Evolutionary conservation across 352 stramenopile genomes (phyloP).

Genomic region (Thraustochytrium striatum): DNA sequence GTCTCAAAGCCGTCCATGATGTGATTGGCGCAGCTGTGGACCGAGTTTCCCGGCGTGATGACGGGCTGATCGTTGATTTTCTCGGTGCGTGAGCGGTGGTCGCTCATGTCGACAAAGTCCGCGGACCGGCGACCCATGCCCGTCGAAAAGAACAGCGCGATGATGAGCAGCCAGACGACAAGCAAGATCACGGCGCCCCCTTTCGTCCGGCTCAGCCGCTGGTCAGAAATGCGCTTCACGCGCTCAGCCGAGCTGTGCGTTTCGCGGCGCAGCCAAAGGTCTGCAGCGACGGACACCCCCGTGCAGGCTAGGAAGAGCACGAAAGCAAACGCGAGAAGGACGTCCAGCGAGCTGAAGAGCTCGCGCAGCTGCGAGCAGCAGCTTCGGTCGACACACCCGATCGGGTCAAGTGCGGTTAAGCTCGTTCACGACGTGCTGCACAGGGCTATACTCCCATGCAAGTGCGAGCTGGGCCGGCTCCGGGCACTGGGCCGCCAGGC

Average conservation of each 20-base stretch:
- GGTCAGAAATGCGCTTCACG: slow-evolving; percentile 14
- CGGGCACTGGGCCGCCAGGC: slow-evolving; percentile 10
- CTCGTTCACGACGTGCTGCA: background rate
- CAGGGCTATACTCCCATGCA: slow-evolving; percentile 37
- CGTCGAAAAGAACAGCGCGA: background rate
- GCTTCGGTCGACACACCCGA: slow-evolving; percentile 3
- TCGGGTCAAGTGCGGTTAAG: background rate
- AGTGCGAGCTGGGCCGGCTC: slow-evolving; percentile 1
- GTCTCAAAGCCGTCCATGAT: slow-evolving; percentile 50
- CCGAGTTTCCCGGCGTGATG: background rate
- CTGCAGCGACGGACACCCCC: background rate
- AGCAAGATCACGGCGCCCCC: background rate
- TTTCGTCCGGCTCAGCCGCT: background rate
- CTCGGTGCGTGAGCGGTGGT: background rate
- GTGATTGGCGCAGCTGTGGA: slow-evolving; percentile 49
- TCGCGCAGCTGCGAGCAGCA: slow-evolving; percentile 6
- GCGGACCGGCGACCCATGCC: background rate
- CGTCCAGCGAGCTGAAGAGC: background rate
- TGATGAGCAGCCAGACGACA: slow-evolving; percentile 2
- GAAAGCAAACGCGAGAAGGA: slow-evolving; percentile 24
- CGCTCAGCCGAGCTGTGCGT: background rate
- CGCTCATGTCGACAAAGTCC: background rate
- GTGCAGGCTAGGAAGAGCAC: background rate
- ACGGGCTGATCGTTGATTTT: background rate
- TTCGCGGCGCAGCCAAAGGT: slow-evolving; percentile 24